A percentile compares a stretch with the other conserved stretches of the same genome.
phyloP scores from a whole-genome alignment of 2,329 filamentous ascomycete species.

The Polytolypa hystricis region DNA sequence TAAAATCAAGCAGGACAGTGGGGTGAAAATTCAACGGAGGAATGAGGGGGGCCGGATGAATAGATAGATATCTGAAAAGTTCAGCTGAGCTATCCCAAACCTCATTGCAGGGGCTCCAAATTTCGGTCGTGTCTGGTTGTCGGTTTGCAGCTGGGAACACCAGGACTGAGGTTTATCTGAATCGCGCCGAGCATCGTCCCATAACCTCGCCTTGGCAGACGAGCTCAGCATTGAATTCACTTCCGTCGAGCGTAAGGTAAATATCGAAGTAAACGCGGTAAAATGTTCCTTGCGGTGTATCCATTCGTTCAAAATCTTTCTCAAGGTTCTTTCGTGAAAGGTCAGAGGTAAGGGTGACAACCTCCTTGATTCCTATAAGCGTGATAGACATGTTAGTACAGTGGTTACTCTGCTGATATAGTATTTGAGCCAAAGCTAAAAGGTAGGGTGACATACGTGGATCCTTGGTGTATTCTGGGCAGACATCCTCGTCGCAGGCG shows the following conservation, averaged over 20 bases:
- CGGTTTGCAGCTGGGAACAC: too few species aligned
- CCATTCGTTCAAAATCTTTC: slow-evolving; percentile 99
- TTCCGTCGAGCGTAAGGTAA: slow-evolving; percentile 90
- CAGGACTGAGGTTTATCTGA: slow-evolving; percentile 43
- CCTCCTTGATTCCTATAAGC: slow-evolving; percentile 83
- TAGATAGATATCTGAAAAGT: too few species aligned
- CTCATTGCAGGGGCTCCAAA: too few species aligned
- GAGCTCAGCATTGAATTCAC: slow-evolving; percentile 93
- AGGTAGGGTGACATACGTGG: slow-evolving; percentile 60
- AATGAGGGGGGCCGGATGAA: too few species aligned
- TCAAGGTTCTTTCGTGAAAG: slow-evolving; percentile 96
- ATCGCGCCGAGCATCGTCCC: slow-evolving; percentile 88
- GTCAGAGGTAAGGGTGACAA: slow-evolving; percentile 93
- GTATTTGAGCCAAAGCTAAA: too few species aligned
- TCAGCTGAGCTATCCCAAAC: too few species aligned
- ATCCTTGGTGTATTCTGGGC: slow-evolving; percentile 98
- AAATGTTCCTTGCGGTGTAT: slow-evolving; percentile 92
- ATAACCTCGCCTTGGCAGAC: slow-evolving; percentile 99
- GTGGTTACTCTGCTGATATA: too few species aligned
- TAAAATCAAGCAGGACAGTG: too few species aligned
- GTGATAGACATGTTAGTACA: slow-evolving; percentile 9
- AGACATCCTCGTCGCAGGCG: slow-evolving; percentile 95
- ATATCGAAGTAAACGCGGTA: slow-evolving; percentile 63
- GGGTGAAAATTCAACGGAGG: too few species aligned
- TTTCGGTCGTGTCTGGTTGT: too few species aligned